These are phyloP conservation scores for Saccharata proteae DNA, from an alignment of 2,329 filamentous ascomycete genomes.

Conservation along the genomic window DNA sequence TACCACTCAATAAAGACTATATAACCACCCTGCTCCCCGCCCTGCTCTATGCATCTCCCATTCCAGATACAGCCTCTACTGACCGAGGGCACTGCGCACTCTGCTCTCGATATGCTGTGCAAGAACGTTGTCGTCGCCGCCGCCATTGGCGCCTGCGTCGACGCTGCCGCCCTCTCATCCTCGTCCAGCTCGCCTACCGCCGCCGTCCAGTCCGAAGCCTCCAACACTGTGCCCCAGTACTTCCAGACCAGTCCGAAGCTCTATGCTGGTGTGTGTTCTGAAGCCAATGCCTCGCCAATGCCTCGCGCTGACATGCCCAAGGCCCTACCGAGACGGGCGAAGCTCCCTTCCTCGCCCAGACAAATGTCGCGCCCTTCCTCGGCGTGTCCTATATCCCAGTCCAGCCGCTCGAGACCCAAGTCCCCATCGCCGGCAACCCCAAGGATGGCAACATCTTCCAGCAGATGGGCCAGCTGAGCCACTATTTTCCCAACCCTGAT, in stretches of 20 bases:
- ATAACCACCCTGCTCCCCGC: too few relatives aligned
- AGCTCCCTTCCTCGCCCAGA: constrained; percentile 60
- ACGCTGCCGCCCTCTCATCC: not conserved
- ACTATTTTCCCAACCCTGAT: constrained; percentile 54
- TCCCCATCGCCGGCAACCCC: constrained; percentile 49
- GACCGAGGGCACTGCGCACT: too few relatives aligned
- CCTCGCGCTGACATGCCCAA: constrained; percentile 5
- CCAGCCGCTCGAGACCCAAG: constrained; percentile 56
- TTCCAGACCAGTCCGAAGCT: constrained; percentile 6
- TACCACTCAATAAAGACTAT: too few relatives aligned
- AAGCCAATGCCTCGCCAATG: not conserved
- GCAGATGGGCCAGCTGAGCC: constrained; percentile 56
- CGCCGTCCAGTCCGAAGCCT: too few relatives aligned
- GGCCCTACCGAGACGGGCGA: constrained; percentile 60
- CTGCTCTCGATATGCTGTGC: too few relatives aligned
- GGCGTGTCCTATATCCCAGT: constrained; percentile 54
- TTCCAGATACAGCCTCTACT: too few relatives aligned
- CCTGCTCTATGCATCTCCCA: too few relatives aligned
- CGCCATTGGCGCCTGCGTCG: too few relatives aligned
- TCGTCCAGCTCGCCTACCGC: not conserved
- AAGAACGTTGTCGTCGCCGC: too few relatives aligned
- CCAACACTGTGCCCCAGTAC: constrained; percentile 6
- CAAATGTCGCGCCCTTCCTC: constrained; percentile 51
- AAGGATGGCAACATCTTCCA: constrained; percentile 56
- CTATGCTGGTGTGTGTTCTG: constrained; percentile 3